phyloP scores from a whole-genome alignment of 2,329 filamentous ascomycete species.

The Chrysosporium keratinophilum region DNA sequence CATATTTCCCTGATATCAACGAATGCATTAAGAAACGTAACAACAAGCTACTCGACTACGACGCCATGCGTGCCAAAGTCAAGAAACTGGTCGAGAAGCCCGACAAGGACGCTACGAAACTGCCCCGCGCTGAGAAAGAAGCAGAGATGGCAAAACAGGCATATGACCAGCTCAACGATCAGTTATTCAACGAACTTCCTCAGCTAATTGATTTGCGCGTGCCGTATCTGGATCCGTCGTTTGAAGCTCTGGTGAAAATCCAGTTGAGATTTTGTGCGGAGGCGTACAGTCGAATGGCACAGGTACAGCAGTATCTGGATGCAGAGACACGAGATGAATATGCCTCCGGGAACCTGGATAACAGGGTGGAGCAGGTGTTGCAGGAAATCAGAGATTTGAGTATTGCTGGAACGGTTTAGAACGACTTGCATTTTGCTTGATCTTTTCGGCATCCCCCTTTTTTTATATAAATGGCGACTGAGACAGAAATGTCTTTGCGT shows the following conservation, averaged over 20 bases:
- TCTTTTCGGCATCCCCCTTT: background rate
- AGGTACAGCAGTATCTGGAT: constrained; percentile 97
- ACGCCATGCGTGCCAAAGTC: constrained; percentile 87
- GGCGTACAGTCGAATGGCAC: constrained; percentile 94
- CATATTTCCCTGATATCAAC: constrained; percentile 98
- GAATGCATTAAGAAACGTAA: constrained; percentile 99
- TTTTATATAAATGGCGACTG: background rate
- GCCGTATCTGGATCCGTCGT: constrained; percentile 91
- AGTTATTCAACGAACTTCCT: constrained; percentile 82
- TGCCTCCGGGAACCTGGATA: constrained; percentile 83
- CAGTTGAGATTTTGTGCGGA: constrained; percentile 96
- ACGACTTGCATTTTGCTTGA: background rate
- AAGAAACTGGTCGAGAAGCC: constrained; percentile 97
- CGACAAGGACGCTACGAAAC: constrained; percentile 94
- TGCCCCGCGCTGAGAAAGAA: constrained; percentile 92
- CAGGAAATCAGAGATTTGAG: constrained; percentile 96
- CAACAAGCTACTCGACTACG: constrained; percentile 97
- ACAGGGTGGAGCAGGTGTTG: constrained; percentile 83
- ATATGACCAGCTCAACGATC: constrained; percentile 96
- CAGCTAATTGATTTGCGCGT: constrained; percentile 95
- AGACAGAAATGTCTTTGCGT: background rate
- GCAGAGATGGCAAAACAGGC: constrained; percentile 84
- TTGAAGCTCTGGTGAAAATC: constrained; percentile 97
- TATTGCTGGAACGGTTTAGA: constrained; percentile 63
- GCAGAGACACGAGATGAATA: constrained; percentile 94